Conservation (phyloP, 2,329 filamentous ascomycete species). For the Aspergillus tanneri region DNA sequence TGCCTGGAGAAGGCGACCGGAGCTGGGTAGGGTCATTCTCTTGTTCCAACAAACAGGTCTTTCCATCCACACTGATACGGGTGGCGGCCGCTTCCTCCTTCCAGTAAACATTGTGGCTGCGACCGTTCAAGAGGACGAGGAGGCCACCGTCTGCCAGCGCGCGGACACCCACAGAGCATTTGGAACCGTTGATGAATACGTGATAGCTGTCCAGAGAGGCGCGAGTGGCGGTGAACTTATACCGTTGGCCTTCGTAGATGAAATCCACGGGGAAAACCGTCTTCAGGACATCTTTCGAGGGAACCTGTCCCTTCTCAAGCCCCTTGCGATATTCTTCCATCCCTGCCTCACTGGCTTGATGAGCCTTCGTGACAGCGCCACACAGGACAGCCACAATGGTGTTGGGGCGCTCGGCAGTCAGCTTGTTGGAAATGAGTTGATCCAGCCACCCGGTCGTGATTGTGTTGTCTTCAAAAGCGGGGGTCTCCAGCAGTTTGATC, state of each 20-base stretch:
- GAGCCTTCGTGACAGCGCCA: conserved; percentile 91
- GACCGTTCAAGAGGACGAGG: conserved; percentile 82
- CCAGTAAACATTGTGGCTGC: conserved; percentile 99
- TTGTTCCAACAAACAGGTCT: conserved; percentile 96
- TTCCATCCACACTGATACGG: conserved; percentile 92
- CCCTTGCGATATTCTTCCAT: conserved; percentile 82
- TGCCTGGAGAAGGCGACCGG: conserved; percentile 89
- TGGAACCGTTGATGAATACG: conserved; percentile 97
- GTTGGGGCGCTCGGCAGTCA: conserved; percentile 94
- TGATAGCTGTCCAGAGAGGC: conserved; percentile 93
- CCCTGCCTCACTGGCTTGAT: conserved; percentile 88
- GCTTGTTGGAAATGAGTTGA: conserved; percentile 95
- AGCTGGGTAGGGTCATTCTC: conserved; percentile 99
- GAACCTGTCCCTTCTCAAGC: conserved; percentile 95
- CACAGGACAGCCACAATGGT: conserved; percentile 91
- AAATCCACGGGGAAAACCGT: conserved; percentile 98
- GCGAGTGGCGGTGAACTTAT: conserved; percentile 96
- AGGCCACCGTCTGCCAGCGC: conserved; percentile 92
- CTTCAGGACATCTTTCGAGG: conserved; percentile 93
- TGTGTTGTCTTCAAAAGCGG: conserved; percentile 97
- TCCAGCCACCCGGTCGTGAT: conserved; percentile 99
- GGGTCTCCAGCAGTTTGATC: conserved; percentile 97
- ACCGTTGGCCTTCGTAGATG: conserved; percentile 94
- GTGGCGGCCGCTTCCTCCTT: conserved; percentile 97
- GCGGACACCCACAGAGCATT: conserved; percentile 88